Conservation (phyloP, 305 asterid species). For the Coffea humblotiana region DNA sequence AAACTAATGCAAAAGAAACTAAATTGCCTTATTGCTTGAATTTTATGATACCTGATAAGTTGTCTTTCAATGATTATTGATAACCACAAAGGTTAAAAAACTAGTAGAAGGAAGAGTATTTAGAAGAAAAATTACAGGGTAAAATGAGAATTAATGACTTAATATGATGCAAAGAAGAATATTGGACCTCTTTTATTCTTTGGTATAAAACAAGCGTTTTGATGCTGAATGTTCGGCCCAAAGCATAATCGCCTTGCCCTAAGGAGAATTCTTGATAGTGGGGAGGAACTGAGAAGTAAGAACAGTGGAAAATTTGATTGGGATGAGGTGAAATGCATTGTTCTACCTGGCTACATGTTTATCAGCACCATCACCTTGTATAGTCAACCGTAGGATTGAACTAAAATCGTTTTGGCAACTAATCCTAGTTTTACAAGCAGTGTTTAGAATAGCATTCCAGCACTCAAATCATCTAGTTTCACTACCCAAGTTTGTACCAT, state of each 20-base stretch:
- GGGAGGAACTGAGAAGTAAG: neutral
- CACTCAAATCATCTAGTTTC: neutral
- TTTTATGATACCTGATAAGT: no score
- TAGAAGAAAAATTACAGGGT: no score
- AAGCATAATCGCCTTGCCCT: neutral
- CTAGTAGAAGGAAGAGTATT: no score
- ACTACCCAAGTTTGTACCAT: constrained; percentile 7
- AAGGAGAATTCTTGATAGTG: neutral
- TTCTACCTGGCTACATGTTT: neutral
- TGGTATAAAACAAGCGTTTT: neutral
- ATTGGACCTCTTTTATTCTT: no score
- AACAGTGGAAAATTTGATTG: neutral
- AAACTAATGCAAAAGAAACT: no score
- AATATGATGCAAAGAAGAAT: no score
- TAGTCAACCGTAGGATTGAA: neutral
- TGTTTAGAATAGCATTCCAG: neutral
- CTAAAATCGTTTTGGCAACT: no score
- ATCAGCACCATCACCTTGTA: neutral
- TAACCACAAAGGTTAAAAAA: no score
- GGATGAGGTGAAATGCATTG: neutral
- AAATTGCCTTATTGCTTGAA: no score
- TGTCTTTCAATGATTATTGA: no score
- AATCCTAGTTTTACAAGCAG: neutral
- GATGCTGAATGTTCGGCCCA: neutral
- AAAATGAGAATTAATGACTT: no score